These are phyloP conservation scores for Pythium monospermum DNA, from an alignment of 352 stramenopile species.

Conservation along the genomic window DNA sequence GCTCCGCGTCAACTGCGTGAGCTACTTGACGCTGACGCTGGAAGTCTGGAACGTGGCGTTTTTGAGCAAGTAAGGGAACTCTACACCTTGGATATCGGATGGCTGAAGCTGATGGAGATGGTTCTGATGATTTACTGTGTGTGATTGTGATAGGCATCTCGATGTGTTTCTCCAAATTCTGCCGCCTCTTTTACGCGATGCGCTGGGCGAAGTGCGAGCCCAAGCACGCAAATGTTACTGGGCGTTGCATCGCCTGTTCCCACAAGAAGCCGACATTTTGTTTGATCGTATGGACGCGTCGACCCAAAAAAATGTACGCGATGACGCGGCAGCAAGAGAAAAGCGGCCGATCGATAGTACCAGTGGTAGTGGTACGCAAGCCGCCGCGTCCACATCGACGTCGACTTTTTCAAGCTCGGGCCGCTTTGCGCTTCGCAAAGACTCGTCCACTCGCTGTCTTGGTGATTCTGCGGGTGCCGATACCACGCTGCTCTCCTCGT, in stretches of 20 bases:
- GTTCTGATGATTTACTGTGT: background rate
- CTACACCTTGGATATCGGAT: background rate
- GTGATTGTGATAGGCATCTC: conserved; percentile 32
- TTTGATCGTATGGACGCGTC: conserved; percentile 59
- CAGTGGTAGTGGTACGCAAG: too few relatives aligned
- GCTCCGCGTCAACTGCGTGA: conserved; percentile 61
- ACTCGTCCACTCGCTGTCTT: conserved; percentile 3
- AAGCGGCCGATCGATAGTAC: conserved; percentile 6
- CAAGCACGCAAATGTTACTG: conserved; percentile 79
- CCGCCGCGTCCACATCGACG: too few relatives aligned
- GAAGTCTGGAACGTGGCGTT: conserved; percentile 56
- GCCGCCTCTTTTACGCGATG: conserved; percentile 57
- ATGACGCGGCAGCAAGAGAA: conserved; percentile 13
- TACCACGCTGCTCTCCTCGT: too few relatives aligned
- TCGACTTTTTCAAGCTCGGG: conserved; percentile 10
- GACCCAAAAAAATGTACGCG: conserved; percentile 37
- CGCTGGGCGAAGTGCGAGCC: conserved; percentile 64
- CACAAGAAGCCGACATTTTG: conserved; percentile 46
- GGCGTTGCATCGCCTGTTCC: conserved; percentile 64
- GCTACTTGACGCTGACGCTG: conserved; percentile 72
- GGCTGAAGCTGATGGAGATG: background rate
- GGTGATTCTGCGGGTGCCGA: background rate
- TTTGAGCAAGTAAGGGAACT: conserved; percentile 62
- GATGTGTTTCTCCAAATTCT: conserved; percentile 58
- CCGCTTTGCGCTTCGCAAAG: conserved; percentile 9